Percentiles rank a stretch among this genome's conserved stretches.
Conservation (phyloP, 768 basidiomycete genomes). For the Rhodocollybia butyracea region DNA sequence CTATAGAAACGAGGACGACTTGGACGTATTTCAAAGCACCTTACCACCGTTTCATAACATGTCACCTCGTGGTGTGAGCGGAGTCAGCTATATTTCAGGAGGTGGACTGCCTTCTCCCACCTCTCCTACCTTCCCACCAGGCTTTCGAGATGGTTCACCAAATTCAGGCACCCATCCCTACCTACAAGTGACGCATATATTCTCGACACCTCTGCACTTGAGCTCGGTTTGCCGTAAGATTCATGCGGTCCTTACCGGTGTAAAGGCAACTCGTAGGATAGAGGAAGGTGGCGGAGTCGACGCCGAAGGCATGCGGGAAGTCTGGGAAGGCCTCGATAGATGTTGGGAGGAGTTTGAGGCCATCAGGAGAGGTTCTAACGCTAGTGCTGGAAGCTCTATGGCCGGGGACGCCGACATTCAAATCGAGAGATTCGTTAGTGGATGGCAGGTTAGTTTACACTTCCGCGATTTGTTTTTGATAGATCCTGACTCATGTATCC, state of each 20-base stretch:
- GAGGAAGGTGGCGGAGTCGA: constrained; percentile 49
- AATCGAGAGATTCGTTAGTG: constrained; percentile 64
- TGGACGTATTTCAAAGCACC: constrained; percentile 66
- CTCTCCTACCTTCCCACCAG: constrained; percentile 30
- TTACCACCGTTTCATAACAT: constrained; percentile 39
- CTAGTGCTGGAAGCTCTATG: constrained; percentile 30
- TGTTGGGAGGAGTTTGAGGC: constrained; percentile 84
- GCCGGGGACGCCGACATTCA: constrained; percentile 36
- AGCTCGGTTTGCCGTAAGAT: constrained; percentile 76
- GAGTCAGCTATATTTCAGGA: constrained; percentile 11
- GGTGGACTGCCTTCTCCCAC: constrained; percentile 31
- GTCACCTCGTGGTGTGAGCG: not conserved
- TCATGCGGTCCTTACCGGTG: constrained; percentile 76
- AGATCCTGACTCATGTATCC: constrained; percentile 13
- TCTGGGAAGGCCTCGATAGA: constrained; percentile 81
- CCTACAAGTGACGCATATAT: constrained; percentile 53
- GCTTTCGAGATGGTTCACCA: constrained; percentile 18
- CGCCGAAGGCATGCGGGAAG: constrained; percentile 61
- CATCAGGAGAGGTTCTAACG: constrained; percentile 33
- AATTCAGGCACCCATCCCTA: constrained; percentile 36
- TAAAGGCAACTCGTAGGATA: constrained; percentile 59
- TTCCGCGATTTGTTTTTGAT: constrained; percentile 4
- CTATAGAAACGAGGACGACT: constrained; percentile 69
- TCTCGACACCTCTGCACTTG: constrained; percentile 71
- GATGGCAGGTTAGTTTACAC: constrained; percentile 72